These are phyloP conservation scores for Pyrenophora graminea DNA, from an alignment of 2,329 filamentous ascomycete genomes.

Conservation along the genomic window DNA sequence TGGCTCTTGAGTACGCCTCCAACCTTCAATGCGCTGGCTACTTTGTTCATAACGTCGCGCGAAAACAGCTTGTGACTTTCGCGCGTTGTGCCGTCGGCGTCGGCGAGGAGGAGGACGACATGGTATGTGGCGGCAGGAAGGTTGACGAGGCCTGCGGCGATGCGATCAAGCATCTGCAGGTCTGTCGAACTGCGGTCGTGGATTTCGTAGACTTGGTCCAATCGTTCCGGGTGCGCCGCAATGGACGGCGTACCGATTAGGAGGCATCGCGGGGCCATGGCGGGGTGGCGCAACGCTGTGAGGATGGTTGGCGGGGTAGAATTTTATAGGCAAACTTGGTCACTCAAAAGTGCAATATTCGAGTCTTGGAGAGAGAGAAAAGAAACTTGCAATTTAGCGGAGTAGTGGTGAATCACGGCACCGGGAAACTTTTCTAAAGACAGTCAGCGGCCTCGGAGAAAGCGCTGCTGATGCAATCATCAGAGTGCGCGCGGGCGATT, in stretches of 20 bases:
- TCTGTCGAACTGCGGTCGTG: constrained; percentile 80
- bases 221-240: constrained; percentile 78
- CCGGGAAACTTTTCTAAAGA: constrained; percentile 31
- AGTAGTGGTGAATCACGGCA: constrained; percentile 1
- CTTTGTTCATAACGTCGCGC: constrained; percentile 67
- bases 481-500: constrained; percentile 13
- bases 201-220: constrained; percentile 70
- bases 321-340: background rate
- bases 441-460: constrained; percentile 35
- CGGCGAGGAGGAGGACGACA: constrained; percentile 79
- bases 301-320: constrained; percentile 2
- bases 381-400: no score
- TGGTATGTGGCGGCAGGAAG: constrained; percentile 81
- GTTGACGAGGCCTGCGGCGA: constrained; percentile 77
- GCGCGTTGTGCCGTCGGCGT: constrained; percentile 65
- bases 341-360: no score
- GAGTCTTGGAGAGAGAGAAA: no score
- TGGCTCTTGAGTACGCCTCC: constrained; percentile 72
- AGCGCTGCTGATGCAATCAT: constrained; percentile 14
- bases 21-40: constrained; percentile 72
- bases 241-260: constrained; percentile 90
- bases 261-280: constrained; percentile 64
- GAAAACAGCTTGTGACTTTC: constrained; percentile 69
- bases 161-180: constrained; percentile 95
- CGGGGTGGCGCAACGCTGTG: constrained; percentile 21